These are phyloP conservation scores for Lineolata rhizophorae DNA, from an alignment of 495 filamentous ascomycete genomes.

Conservation along the genomic window DNA sequence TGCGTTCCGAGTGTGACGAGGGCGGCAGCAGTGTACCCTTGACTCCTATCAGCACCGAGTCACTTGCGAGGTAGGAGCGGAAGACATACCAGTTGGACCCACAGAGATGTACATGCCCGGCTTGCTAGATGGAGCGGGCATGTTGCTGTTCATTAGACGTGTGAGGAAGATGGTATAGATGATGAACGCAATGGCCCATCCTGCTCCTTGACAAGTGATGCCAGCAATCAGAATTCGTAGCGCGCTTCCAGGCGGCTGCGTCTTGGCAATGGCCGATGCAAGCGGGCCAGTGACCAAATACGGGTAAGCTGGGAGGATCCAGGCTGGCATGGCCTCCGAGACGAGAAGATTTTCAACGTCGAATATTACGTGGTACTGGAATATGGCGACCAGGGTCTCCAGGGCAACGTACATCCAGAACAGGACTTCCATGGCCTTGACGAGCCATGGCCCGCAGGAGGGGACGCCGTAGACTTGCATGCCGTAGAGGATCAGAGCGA, in stretches of 20 bases:
- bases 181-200: constrained; percentile 25
- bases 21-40: no score
- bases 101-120: constrained; percentile 18
- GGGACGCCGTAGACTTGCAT: constrained; percentile 11
- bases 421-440: constrained; percentile 18
- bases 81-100: constrained; percentile 9
- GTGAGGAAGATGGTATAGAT: constrained; percentile 23
- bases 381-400: constrained; percentile 22
- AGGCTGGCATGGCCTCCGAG: constrained; percentile 25
- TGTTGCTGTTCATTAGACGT: constrained; percentile 13
- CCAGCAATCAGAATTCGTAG: constrained; percentile 27
- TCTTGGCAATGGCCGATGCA: constrained; percentile 20
- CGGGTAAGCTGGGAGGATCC: constrained; percentile 34
- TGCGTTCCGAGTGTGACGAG: no score
- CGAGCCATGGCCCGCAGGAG: constrained; percentile 16
- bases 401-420: constrained; percentile 31
- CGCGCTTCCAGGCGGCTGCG: constrained; percentile 21
- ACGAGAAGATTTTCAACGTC: constrained; percentile 19
- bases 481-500: constrained; percentile 8
- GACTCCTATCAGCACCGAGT: no score
- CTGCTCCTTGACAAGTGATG: constrained; percentile 28
- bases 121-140: constrained; percentile 10
- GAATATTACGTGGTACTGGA: constrained; percentile 31
- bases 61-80: no score
- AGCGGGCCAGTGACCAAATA: constrained; percentile 30